A percentile compares a stretch with the other conserved stretches of the same genome.
Conservation (phyloP, 148 eudicot genomes). For the Spergularia bocconei region DNA sequence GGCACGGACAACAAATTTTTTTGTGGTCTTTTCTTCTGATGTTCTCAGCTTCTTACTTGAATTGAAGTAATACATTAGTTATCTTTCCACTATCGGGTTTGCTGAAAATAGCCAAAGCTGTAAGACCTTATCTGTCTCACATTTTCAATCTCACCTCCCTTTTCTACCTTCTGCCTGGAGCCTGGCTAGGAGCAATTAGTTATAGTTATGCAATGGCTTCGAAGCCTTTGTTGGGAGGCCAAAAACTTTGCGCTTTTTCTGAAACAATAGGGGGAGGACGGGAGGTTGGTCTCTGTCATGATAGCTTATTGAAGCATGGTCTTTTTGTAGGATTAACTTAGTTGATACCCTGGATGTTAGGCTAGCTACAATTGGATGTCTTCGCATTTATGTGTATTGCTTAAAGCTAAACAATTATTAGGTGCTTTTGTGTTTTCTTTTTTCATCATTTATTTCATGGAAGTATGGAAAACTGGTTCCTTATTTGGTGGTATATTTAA, state of each 20-base stretch:
- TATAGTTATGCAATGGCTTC: background rate
- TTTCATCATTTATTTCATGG: background rate
- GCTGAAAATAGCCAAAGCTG: background rate
- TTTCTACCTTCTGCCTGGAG: background rate
- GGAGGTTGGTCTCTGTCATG: background rate
- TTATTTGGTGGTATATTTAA: slow-evolving; percentile 9
- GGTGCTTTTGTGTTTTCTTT: background rate
- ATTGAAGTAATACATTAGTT: background rate
- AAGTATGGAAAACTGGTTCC: background rate
- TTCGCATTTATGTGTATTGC: background rate
- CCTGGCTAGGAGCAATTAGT: background rate
- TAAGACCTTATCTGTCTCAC: too few species aligned
- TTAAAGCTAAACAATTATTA: background rate
- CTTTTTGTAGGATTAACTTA: too few species aligned
- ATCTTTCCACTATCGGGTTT: background rate
- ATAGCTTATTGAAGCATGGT: too few species aligned
- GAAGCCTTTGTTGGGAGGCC: background rate
- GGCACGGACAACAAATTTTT: background rate
- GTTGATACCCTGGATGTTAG: background rate
- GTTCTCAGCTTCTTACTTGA: background rate
- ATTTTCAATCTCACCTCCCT: background rate
- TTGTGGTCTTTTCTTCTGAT: too few species aligned
- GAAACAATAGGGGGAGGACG: background rate
- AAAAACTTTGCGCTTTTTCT: background rate
- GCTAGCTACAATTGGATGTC: background rate